phyloP scores from a whole-genome alignment of 1,139 yeast genomes.

The Sugiyamaella grinbergsii region DNA sequence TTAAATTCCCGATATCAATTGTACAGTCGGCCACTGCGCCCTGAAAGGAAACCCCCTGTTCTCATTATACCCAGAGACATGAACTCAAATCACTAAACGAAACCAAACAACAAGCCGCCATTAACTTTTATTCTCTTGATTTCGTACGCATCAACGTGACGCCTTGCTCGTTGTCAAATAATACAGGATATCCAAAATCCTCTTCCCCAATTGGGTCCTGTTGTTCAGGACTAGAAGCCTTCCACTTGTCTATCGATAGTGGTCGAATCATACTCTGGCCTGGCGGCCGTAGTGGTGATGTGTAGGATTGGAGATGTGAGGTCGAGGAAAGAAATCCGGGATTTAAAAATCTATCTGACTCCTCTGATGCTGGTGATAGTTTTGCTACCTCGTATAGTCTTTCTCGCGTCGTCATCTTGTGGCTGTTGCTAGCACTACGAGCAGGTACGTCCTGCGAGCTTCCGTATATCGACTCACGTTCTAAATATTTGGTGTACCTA shows the following conservation, averaged over 20 bases:
- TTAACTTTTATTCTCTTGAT: slow-evolving; percentile 8
- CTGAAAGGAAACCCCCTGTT: no score
- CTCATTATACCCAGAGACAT: no score
- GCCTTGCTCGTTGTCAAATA: slow-evolving; percentile 14
- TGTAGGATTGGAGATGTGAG: neutral
- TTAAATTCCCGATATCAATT: no score
- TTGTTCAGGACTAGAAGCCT: neutral
- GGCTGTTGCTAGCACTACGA: neutral
- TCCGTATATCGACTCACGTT: neutral
- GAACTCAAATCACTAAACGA: no score
- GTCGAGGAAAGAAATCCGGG: slow-evolving; percentile 10
- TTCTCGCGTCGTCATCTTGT: slow-evolving; percentile 1
- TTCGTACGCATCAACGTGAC: slow-evolving; percentile 9
- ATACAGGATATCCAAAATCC: slow-evolving; percentile 14
- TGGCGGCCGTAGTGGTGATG: slow-evolving; percentile 3
- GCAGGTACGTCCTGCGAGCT: neutral
- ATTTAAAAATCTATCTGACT: neutral
- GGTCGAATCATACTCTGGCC: slow-evolving; percentile 16
- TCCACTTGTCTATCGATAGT: slow-evolving; percentile 9
- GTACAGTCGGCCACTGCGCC: no score
- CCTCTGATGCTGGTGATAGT: neutral
- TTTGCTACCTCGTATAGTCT: slow-evolving; percentile 7
- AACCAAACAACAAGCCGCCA: no score
- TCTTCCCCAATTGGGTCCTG: neutral
- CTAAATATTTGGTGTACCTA: slow-evolving; percentile 8